Percentiles rank a stretch among this genome's conserved stretches.
Conservation (phyloP, 176 grass and related monocot genomes). For the Eremochloa ophiuroides region DNA sequence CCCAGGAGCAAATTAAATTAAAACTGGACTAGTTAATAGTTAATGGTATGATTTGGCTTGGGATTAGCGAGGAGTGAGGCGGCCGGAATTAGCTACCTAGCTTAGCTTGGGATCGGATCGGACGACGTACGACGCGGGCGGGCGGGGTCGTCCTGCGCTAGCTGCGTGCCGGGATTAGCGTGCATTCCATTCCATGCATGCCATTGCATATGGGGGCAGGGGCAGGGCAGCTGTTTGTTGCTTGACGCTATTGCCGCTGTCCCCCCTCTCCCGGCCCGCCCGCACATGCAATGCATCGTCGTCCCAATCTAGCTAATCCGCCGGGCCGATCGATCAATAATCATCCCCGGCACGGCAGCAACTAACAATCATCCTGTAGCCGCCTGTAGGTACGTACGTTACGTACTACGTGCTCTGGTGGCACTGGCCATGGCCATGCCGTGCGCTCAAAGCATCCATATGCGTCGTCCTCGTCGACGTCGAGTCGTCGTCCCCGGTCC, state of each 20-base stretch:
- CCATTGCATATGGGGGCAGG: not conserved
- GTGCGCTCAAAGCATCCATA: not conserved
- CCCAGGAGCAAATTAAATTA: not conserved
- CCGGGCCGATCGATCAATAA: not conserved
- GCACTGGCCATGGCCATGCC: not conserved
- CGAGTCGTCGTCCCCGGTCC: not conserved
- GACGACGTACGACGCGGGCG: too few relatives aligned
- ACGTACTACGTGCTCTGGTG: too few relatives aligned
- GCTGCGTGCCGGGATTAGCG: too few relatives aligned
- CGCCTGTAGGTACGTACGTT: too few relatives aligned
- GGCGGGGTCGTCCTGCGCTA: too few relatives aligned
- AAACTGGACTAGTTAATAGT: not conserved
- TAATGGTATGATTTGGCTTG: not conserved
- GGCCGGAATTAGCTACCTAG: not conserved
- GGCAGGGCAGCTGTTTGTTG: conserved; percentile 20
- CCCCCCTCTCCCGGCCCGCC: not conserved
- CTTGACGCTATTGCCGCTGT: conserved; percentile 26
- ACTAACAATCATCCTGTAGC: too few relatives aligned
- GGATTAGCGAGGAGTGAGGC: not conserved
- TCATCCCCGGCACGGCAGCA: not conserved
- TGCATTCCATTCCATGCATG: too few relatives aligned
- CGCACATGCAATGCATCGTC: not conserved
- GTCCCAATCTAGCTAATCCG: too few relatives aligned
- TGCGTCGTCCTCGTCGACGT: not conserved
- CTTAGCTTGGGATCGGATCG: too few relatives aligned